Evolutionary conservation across 1,284 basidiomycete species (phyloP), one percentile per base, ranked within the genome.

Genomic region (Tranzscheliella williamsii): DNA sequence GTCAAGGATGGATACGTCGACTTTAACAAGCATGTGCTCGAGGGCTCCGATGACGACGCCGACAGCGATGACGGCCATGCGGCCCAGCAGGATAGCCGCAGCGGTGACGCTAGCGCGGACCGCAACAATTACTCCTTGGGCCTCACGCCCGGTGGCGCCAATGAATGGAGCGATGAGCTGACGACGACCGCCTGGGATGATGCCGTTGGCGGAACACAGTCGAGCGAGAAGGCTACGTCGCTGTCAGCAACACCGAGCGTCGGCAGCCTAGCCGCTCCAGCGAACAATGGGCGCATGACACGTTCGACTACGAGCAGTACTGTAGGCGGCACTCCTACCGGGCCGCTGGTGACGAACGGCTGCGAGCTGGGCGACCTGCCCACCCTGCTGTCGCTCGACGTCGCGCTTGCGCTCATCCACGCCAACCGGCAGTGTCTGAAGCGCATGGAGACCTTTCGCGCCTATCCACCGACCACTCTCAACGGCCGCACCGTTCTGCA

Each of bases 371-470:
- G 42, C 1, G 30, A 42, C 2, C 51, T 68, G 2, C 43, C 85
- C 63, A 83, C 86, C 3, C 81, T 96, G 1, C 85, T 98, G 3
- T 95, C 91, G 2, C 84, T 98, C 4, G 92, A 97, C 72, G 85
- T 87, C 2, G 91, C 91, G 0, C 82, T 98, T 0, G 88, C 94
- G 71, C 83, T 97, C 23, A 94, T 98, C 48, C 91, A 97, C 63
- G 86, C 89, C 0, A 86, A 91, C 68, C 87, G 93, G 40, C 91
- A 96, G 54, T 85, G 87, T 0, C 82, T 95, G 38, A 96, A 96
- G 78, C 85, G 94, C 8, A 86, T 91, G 3, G 91, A 97, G 76
- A 91, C 87, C 2, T 98, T 95, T 76, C 81, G 83, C 0, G 84
- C 84, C 5, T 97, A 94, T 73, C 90, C 91, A 0, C 13, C 36